Percentiles rank a stretch among this genome's conserved stretches.
Evolutionary conservation across 352 stramenopile genomes (phyloP).

Genomic region (Phytophthora fragariae): DNA sequence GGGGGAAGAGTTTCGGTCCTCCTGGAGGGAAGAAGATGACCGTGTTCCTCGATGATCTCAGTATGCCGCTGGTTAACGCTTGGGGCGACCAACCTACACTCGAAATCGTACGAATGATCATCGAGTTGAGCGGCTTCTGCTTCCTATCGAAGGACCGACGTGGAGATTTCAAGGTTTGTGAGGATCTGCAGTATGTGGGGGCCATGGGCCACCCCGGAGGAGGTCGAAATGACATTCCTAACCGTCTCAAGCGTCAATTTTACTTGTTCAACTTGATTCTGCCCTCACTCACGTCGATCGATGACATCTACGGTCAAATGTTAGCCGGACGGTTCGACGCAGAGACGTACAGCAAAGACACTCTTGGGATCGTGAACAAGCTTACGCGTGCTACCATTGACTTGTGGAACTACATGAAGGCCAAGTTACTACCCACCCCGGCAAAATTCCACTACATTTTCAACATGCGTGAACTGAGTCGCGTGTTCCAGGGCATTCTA

Average conservation of each 20-base stretch:
- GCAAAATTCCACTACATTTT: constrained; percentile 99
- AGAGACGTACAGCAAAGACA: constrained; percentile 87
- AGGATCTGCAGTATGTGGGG: constrained; percentile 97
- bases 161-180: constrained; percentile 98
- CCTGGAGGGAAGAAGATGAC: constrained; percentile 99
- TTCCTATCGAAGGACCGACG: constrained; percentile 99
- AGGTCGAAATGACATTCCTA: constrained; percentile 99
- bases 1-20: constrained; percentile 98
- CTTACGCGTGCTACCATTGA: constrained; percentile 97
- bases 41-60: constrained; percentile 98
- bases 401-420: constrained; percentile 98
- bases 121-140: constrained; percentile 97
- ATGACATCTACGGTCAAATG: constrained; percentile 99
- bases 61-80: constrained; percentile 97
- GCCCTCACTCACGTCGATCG: constrained; percentile 97
- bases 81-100: constrained; percentile 99
- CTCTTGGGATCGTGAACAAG: constrained; percentile 90
- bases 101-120: constrained; percentile 97
- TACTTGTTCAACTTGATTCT: constrained; percentile 99
- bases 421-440: constrained; percentile 97
- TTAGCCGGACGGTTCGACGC: constrained; percentile 94
- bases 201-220: constrained; percentile 98
- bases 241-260: constrained; percentile 99
- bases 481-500: constrained; percentile 98
- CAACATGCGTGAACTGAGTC: constrained; percentile 98